Percentiles rank a stretch among this genome's conserved stretches.
Evolutionary conservation across 495 filamentous ascomycete genomes (phyloP).

Genomic region (Parmelia sp.): DNA sequence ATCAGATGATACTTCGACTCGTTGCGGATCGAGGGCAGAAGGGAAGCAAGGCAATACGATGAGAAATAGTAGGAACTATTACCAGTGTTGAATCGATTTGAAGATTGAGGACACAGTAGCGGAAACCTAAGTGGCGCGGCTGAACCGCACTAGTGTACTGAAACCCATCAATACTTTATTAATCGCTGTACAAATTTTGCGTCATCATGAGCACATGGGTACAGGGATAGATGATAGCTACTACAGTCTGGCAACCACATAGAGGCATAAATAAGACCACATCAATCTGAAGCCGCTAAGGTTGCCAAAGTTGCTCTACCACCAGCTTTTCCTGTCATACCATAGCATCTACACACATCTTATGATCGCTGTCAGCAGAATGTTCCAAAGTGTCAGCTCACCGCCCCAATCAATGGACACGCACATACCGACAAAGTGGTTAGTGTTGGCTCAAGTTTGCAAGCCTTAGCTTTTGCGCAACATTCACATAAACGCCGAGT

Average conservation of each 20-base stretch:
- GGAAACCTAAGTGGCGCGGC: background rate
- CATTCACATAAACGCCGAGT: background rate
- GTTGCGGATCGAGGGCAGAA: background rate
- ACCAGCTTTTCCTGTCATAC: background rate
- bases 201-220: background rate
- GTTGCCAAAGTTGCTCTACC: too few relatives aligned
- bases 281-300: too few relatives aligned
- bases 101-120: slow-evolving; percentile 22
- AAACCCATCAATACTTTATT: too few relatives aligned
- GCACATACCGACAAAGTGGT: background rate
- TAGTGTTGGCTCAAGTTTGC: background rate
- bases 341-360: background rate
- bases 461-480: background rate
- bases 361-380: background rate
- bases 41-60: too few relatives aligned
- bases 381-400: background rate
- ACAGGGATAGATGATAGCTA: too few relatives aligned
- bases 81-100: background rate
- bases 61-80: too few relatives aligned
- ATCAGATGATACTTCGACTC: background rate
- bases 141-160: background rate
- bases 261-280: too few relatives aligned
- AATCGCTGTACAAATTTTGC: background rate
- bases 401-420: background rate
- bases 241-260: too few relatives aligned